phyloP scores from a whole-genome alignment of 2,329 filamentous ascomycete genomes.

The Fusarium siculi region DNA sequence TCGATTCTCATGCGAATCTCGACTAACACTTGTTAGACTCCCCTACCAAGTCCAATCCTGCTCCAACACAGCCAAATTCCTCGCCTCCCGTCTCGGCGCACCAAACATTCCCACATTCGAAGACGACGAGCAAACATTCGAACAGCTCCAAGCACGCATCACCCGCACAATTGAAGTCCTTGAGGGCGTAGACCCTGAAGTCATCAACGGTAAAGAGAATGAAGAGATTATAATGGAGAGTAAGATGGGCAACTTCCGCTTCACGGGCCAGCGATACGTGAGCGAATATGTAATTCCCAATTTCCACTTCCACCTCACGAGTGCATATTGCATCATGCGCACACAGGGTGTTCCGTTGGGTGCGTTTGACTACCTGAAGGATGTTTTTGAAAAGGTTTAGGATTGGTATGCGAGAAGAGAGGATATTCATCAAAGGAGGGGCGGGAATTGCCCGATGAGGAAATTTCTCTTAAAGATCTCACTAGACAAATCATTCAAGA shows the following conservation, averaged over 20 bases:
- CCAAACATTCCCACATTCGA: conserved; percentile 28
- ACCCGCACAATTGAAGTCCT: conserved; percentile 43
- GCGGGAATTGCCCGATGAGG: conserved; percentile 39
- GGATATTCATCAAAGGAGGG: conserved; percentile 42
- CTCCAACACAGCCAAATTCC: conserved; percentile 42
- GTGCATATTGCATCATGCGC: conserved; percentile 67
- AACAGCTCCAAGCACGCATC: conserved; percentile 46
- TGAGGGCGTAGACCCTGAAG: conserved; percentile 41
- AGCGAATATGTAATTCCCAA: conserved; percentile 62
- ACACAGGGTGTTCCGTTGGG: conserved; percentile 67
- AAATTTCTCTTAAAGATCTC: conserved; percentile 26
- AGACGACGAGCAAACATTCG: conserved; percentile 45
- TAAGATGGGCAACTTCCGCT: conserved; percentile 41
- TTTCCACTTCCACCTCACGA: conserved; percentile 69
- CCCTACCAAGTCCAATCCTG: conserved; percentile 41
- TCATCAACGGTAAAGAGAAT: conserved; percentile 38
- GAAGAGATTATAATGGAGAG: conserved; percentile 41
- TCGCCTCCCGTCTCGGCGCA: conserved; percentile 31
- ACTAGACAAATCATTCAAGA: neutral
- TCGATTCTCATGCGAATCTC: fast-evolving
- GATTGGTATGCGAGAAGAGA: conserved; percentile 34
- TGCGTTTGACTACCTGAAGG: conserved; percentile 63
- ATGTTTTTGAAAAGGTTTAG: conserved; percentile 39
- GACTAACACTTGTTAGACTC: conserved; percentile 15
- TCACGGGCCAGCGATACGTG: conserved; percentile 54